phyloP scores from a whole-genome alignment of 1,284 basidiomycete species.

The Hemileccinum hortonii region DNA sequence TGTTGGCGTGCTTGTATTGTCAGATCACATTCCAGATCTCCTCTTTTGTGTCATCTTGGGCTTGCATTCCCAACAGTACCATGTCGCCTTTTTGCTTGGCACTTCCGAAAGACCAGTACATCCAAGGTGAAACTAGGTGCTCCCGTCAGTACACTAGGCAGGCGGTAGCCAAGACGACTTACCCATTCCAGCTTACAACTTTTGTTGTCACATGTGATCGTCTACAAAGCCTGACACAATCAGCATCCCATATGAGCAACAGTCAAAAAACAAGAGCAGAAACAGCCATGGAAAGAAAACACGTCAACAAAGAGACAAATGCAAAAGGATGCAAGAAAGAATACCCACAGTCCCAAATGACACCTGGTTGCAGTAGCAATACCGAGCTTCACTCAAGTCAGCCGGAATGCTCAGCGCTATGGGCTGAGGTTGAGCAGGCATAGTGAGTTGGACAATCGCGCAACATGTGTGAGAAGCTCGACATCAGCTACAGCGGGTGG shows the following conservation, averaged over 20 bases:
- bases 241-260: slow-evolving; percentile 4
- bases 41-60: slow-evolving; percentile 31
- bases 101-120: slow-evolving; percentile 65
- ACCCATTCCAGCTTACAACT: slow-evolving; percentile 78
- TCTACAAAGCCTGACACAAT: slow-evolving; percentile 44
- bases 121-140: slow-evolving; percentile 65
- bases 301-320: too few relatives aligned
- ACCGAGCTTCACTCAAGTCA: slow-evolving; percentile 56
- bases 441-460: slow-evolving; percentile 40
- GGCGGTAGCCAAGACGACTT: slow-evolving; percentile 25
- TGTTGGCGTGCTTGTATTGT: slow-evolving; percentile 3
- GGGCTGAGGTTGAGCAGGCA: slow-evolving; percentile 33
- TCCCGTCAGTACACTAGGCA: slow-evolving; percentile 12
- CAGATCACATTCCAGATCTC: slow-evolving; percentile 19
- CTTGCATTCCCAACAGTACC: slow-evolving; percentile 72
- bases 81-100: slow-evolving; percentile 58
- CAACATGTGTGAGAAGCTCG: slow-evolving; percentile 26
- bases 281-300: too few relatives aligned
- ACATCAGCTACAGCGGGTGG: neutral
- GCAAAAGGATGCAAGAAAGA: neutral
- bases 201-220: slow-evolving; percentile 79
- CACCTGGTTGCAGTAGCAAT: slow-evolving; percentile 75
- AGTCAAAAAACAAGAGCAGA: neutral
- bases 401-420: slow-evolving; percentile 20
- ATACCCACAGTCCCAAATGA: slow-evolving; percentile 71